Percentiles rank a stretch among this genome's conserved stretches.
These are phyloP conservation scores for Penicillium sp. DNA, from an alignment of 2,329 filamentous ascomycete species.

Conservation along the genomic window DNA sequence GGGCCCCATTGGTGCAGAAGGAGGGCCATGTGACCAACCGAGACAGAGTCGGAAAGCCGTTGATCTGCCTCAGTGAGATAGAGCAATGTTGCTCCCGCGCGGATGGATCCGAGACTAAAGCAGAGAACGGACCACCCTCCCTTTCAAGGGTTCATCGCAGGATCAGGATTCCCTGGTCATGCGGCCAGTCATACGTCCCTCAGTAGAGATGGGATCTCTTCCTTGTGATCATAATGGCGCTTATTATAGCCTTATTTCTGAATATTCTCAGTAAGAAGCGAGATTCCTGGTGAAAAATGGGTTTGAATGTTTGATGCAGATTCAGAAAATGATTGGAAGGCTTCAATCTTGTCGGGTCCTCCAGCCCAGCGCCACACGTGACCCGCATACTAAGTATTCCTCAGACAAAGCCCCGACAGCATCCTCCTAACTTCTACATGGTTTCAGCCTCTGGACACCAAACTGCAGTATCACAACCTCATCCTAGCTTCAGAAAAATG, in stretches of 20 bases:
- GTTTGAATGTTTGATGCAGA: neutral
- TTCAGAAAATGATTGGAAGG: neutral
- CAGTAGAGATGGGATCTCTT: neutral
- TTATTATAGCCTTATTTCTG: neutral
- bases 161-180: slow-evolving; percentile 2
- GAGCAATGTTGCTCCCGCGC: neutral
- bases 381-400: no score
- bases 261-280: neutral
- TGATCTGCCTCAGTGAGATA: neutral
- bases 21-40: slow-evolving; percentile 1
- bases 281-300: neutral
- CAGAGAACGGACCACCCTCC: slow-evolving; percentile 2
- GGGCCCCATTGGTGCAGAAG: neutral
- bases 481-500: no score
- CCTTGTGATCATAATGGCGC: neutral
- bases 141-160: neutral
- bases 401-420: no score
- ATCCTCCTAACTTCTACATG: no score
- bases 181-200: neutral
- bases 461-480: no score
- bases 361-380: no score
- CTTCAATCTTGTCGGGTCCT: neutral
- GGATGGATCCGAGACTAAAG: slow-evolving; percentile 14
- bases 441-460: no score
- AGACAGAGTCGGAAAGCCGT: neutral